Percentiles rank a stretch among this genome's conserved stretches.
Evolutionary conservation across 2,329 filamentous ascomycete genomes (phyloP).

Genomic region (Sporothrix dimorphospora): DNA sequence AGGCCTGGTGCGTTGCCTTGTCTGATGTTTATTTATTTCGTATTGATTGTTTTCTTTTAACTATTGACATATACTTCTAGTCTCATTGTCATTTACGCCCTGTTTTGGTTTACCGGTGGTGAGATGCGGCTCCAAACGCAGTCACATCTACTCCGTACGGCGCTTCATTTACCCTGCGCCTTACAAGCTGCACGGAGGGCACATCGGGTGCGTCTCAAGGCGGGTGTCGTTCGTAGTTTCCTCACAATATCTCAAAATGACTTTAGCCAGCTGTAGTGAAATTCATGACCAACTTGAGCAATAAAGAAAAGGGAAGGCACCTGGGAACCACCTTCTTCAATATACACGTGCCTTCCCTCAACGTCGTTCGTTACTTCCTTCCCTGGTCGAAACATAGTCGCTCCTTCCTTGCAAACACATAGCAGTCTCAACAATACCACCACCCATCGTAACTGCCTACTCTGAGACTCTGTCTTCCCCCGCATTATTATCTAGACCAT

Average conservation of each 20-base stretch:
- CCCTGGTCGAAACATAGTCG: not conserved
- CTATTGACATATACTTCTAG: not conserved
- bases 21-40: not conserved
- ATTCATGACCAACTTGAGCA: not conserved
- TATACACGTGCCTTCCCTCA: not conserved
- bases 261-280: not conserved
- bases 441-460: not conserved
- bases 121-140: not conserved
- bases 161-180: not conserved
- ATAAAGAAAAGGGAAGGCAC: not conserved
- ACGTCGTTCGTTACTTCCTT: not conserved
- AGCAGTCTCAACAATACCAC: not conserved
- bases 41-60: not conserved
- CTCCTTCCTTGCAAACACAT: conserved; percentile 7
- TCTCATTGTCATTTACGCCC: not conserved
- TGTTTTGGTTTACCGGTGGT: not conserved
- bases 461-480: too few species aligned
- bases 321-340: not conserved
- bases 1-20: not conserved
- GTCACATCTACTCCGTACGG: not conserved
- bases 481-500: not conserved
- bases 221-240: not conserved
- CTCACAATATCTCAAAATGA: not conserved
- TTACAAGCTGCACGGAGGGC: not conserved
- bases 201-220: not conserved